Conservation (phyloP, 805 yeast species). For the Zygosaccharomyces bisporus region DNA sequence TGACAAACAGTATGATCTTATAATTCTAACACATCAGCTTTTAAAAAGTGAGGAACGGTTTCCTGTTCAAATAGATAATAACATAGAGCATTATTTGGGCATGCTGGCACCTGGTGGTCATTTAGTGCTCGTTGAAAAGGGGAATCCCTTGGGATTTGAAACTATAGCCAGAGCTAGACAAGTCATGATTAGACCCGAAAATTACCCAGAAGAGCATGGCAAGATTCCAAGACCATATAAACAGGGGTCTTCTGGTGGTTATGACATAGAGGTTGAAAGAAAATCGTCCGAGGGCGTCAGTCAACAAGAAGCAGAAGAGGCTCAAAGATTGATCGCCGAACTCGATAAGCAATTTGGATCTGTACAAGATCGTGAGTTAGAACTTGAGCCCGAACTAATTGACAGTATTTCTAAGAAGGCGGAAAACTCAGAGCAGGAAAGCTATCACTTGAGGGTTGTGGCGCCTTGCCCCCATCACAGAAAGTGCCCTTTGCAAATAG, state of each 20-base stretch:
- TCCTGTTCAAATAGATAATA: slow-evolving; percentile 71
- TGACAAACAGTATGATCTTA: slow-evolving; percentile 59
- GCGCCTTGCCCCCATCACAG: slow-evolving; percentile 93
- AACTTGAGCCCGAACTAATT: slow-evolving; percentile 44
- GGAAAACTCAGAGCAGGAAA: slow-evolving; percentile 22
- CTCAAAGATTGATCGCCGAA: slow-evolving; percentile 9
- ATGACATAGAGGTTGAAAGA: not conserved
- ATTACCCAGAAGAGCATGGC: slow-evolving; percentile 48
- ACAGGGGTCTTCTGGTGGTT: slow-evolving; percentile 42
- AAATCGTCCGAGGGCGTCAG: not conserved
- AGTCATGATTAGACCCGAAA: slow-evolving; percentile 81
- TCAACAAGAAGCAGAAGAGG: slow-evolving; percentile 6
- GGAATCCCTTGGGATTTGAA: slow-evolving; percentile 87
- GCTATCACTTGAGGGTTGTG: slow-evolving; percentile 58
- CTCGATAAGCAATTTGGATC: slow-evolving; percentile 39
- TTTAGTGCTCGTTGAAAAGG: slow-evolving; percentile 77
- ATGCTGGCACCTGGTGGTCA: slow-evolving; percentile 76
- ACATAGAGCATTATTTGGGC: slow-evolving; percentile 53
- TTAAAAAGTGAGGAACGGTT: slow-evolving; percentile 55
- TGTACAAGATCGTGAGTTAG: slow-evolving; percentile 42
- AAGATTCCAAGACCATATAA: slow-evolving; percentile 69
- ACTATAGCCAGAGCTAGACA: slow-evolving; percentile 87
- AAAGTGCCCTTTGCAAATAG: slow-evolving; percentile 78
- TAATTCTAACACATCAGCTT: slow-evolving; percentile 78
- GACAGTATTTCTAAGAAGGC: slow-evolving; percentile 18